phyloP scores from a whole-genome alignment of 75 land plant genomes.

The Azolla pinnata region DNA sequence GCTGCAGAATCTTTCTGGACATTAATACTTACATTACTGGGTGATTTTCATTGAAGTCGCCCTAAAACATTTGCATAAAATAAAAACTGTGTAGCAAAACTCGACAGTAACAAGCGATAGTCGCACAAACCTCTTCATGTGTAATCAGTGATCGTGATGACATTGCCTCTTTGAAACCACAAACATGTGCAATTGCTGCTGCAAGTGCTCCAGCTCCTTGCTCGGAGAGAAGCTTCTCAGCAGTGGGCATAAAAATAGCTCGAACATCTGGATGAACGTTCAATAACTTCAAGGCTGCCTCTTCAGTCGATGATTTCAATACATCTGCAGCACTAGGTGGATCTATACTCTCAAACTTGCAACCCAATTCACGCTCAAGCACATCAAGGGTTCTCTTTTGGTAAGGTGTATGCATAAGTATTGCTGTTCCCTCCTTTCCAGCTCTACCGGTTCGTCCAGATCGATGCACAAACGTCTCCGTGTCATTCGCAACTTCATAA shows the following conservation, averaged over 20 bases:
- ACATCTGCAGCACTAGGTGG: slow-evolving; percentile 67
- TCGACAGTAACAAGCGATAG: too few relatives aligned
- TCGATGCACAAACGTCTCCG: slow-evolving; percentile 98
- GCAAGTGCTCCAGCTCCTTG: slow-evolving; percentile 62
- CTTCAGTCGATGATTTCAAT: slow-evolving; percentile 70
- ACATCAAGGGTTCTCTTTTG: slow-evolving; percentile 62
- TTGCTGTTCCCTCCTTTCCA: slow-evolving; percentile 82
- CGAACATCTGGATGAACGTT: slow-evolving; percentile 72
- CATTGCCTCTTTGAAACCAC: slow-evolving; percentile 85
- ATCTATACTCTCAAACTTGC: slow-evolving; percentile 60
- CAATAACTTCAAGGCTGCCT: slow-evolving; percentile 51
- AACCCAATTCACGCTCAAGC: slow-evolving; percentile 85
- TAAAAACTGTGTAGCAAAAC: too few relatives aligned
- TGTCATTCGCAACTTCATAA: slow-evolving; percentile 88
- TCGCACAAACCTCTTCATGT: slow-evolving; percentile 72
- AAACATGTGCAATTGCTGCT: slow-evolving; percentile 86
- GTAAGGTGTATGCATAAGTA: slow-evolving; percentile 63
- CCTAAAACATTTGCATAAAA: too few relatives aligned
- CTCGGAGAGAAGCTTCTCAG: slow-evolving; percentile 53
- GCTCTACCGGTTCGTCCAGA: slow-evolving; percentile 99
- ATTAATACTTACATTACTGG: too few relatives aligned
- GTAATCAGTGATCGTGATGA: slow-evolving; percentile 70
- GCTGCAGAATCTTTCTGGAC: too few relatives aligned
- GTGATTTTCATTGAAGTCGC: too few relatives aligned
- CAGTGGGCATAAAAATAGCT: slow-evolving; percentile 62